These are phyloP conservation scores for Dactylonectria estremocensis DNA, from an alignment of 2,329 filamentous ascomycete species.

Conservation along the genomic window DNA sequence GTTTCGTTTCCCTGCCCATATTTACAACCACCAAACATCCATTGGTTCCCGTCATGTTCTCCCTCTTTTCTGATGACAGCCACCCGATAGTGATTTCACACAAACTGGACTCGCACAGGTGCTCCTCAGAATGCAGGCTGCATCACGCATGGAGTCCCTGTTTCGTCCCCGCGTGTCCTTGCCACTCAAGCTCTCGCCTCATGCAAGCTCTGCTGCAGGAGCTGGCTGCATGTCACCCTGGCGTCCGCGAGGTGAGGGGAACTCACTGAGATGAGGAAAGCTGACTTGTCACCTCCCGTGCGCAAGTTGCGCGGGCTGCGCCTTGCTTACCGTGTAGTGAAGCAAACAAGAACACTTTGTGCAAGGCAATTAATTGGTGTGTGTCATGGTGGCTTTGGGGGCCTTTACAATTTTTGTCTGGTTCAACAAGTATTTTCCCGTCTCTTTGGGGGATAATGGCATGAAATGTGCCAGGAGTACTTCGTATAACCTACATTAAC, in stretches of 20 bases:
- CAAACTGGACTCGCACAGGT: slow-evolving; percentile 1
- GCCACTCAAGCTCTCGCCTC: slow-evolving; percentile 19
- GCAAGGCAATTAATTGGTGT: background rate
- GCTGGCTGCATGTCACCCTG: slow-evolving; percentile 22
- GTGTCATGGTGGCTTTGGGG: background rate
- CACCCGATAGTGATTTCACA: slow-evolving; percentile 4
- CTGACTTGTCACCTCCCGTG: background rate
- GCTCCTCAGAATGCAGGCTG: slow-evolving; percentile 27
- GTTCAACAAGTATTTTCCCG: slow-evolving; percentile 12
- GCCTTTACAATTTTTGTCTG: slow-evolving; percentile 6
- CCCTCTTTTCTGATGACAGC: background rate
- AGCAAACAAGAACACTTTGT: background rate
- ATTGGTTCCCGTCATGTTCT: slow-evolving; percentile 33
- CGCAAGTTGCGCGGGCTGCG: background rate
- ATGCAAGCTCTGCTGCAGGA: slow-evolving; percentile 22
- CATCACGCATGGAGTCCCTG: slow-evolving; percentile 16
- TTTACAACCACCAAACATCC: slow-evolving; percentile 16
- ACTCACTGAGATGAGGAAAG: background rate
- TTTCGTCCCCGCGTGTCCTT: slow-evolving; percentile 10
- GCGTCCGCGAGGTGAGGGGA: slow-evolving; percentile 4
- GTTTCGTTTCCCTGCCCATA: slow-evolving; percentile 39
- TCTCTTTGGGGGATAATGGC: slow-evolving; percentile 18
- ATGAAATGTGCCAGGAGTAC: slow-evolving; percentile 13
- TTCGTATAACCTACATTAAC: slow-evolving; percentile 8
- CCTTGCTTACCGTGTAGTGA: background rate